Percentiles rank a stretch among this genome's conserved stretches.
Evolutionary conservation across 495 filamentous ascomycete species (phyloP).

Genomic region (Xylaria palmicola): DNA sequence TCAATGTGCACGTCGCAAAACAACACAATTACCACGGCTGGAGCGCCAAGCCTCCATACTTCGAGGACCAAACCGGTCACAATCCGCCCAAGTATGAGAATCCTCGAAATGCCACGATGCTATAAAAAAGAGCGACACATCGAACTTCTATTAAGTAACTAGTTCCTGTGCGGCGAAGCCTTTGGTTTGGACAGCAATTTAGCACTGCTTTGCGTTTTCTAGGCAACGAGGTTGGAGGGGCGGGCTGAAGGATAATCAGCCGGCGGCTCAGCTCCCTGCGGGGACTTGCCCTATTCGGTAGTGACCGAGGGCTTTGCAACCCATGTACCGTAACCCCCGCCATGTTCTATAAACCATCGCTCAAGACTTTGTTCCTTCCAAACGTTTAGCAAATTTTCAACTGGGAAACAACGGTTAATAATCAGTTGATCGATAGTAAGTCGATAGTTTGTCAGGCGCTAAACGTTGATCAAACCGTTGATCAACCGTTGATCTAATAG

Average conservation of each 20-base stretch:
- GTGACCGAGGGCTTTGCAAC: not conserved
- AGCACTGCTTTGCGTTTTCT: not conserved
- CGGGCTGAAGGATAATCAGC: not conserved
- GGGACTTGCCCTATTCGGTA: not conserved
- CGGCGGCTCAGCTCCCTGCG: not conserved
- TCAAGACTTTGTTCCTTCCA: too few relatives aligned
- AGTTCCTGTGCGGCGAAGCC: not conserved
- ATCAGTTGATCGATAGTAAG: too few relatives aligned
- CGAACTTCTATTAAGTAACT: not conserved
- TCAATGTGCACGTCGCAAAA: conserved; percentile 9
- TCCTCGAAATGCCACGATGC: conserved; percentile 10
- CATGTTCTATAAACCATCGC: too few relatives aligned
- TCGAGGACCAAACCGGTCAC: conserved; percentile 8
- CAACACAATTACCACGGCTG: conserved; percentile 11
- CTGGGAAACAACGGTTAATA: too few relatives aligned
- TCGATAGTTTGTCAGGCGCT: too few relatives aligned
- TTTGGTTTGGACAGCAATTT: not conserved
- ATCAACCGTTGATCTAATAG: too few relatives aligned
- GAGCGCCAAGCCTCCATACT: conserved; percentile 11
- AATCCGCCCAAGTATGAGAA: conserved; percentile 7
- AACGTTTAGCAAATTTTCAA: too few relatives aligned
- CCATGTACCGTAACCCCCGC: too few relatives aligned
- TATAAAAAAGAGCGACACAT: not conserved
- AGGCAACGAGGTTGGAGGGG: not conserved
- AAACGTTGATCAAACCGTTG: too few relatives aligned